Evolutionary conservation across 192 early-diverging fungal species (phyloP), one percentile per base, ranked within the genome.

Genomic region (Gryganskiella cystojenkinii): DNA sequence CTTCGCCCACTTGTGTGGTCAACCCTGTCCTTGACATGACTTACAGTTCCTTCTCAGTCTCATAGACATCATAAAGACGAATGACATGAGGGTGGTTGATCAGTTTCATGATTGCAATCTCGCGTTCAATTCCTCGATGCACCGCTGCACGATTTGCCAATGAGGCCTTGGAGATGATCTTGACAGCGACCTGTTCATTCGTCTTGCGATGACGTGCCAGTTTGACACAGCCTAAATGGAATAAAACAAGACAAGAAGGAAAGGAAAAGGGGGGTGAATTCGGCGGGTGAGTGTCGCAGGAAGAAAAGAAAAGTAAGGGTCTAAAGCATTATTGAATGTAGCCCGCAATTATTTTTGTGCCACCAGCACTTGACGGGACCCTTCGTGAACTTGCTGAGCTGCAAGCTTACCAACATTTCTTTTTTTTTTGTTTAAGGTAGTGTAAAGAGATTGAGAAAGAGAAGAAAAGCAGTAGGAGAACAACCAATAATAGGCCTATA

Each of bases 11-110:
- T 34, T 56, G 33, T 42, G 44, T 22, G 40, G 24, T 40, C 40
- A 27, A 24, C 34, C 33, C 40, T 34, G 49, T 54, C 44, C 19
- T 56, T 71, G 54, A 33, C 60, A 63, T 0, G 31, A 76, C 66
- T 56, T 76, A 76, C 65, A 76, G 55, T 43, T 76, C 73, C 37
- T 76, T 71, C 17, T 76, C 73, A 7, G 73, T 76, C 45, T 87
- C 85, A 53, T 85, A 83, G 43, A 87, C 85, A 60, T 87, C 83
- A 42, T 82, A 73, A 2, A 87, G 66, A 3, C 70, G 70, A 53
- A 85, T 82, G 57, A 87, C 84, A 69, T 84, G 82, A 3, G 85
- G 85, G 56, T 87, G 85, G 46, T 82, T 80, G 47, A 87, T 82
- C 27, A 83, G 34, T 58, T 84, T 85, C 83, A 85, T 87, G 31